phyloP scores from a whole-genome alignment of 1,139 yeast species.

The Debaryomyces udenii region DNA sequence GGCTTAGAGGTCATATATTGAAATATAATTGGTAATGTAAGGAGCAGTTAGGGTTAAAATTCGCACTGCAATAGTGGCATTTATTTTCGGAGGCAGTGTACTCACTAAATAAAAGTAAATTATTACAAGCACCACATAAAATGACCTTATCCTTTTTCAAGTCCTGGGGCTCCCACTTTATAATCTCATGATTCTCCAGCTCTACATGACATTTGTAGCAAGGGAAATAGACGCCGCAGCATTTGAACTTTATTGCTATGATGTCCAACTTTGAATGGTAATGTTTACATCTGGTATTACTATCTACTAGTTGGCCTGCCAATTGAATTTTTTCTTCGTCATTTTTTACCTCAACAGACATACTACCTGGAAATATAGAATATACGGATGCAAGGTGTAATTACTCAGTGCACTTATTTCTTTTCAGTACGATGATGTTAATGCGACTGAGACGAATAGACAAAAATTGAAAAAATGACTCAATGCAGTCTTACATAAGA shows the following conservation, averaged over 20 bases:
- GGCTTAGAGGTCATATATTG: constrained; percentile 16
- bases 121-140: constrained; percentile 41
- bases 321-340: constrained; percentile 1
- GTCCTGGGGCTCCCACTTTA: constrained; percentile 23
- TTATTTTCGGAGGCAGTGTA: constrained; percentile 20
- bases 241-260: constrained; percentile 46
- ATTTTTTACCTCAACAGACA: constrained; percentile 1
- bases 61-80: constrained; percentile 31
- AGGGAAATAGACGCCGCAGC: constrained; percentile 42
- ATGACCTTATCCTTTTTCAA: constrained; percentile 25
- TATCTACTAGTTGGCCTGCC: constrained; percentile 31
- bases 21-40: constrained; percentile 42
- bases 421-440: no score
- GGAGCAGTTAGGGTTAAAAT: constrained; percentile 44
- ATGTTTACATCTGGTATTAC: constrained; percentile 42
- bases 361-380: no score
- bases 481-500: no score
- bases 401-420: no score
- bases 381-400: no score
- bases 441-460: no score
- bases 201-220: constrained; percentile 45
- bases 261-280: constrained; percentile 39
- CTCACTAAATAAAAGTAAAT: constrained; percentile 32
- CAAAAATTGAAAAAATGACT: no score
- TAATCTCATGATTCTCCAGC: constrained; percentile 19